These are phyloP conservation scores for Chaetomium fimeti DNA, from an alignment of 495 filamentous ascomycete species.

Conservation along the genomic window DNA sequence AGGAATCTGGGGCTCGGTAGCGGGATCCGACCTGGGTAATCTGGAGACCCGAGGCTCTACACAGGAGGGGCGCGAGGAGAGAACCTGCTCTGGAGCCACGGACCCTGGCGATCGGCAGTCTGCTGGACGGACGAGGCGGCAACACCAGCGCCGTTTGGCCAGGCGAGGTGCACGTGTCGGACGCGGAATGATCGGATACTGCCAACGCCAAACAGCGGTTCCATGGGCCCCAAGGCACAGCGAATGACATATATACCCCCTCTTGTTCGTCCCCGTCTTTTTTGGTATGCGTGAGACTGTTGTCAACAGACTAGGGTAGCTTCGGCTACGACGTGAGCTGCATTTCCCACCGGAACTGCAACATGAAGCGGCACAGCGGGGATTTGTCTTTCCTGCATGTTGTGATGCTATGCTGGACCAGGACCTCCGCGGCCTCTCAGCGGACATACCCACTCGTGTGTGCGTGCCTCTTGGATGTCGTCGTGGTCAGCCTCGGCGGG, in stretches of 20 bases:
- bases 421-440: too few relatives aligned
- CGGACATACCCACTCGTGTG: too few relatives aligned
- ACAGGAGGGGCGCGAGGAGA: not conserved
- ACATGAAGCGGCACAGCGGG: not conserved
- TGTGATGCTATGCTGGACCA: too few relatives aligned
- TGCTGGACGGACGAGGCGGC: not conserved
- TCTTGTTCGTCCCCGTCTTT: not conserved
- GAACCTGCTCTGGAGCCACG: not conserved
- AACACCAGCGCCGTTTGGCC: not conserved
- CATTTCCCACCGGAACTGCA: not conserved
- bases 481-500: slow-evolving; percentile 6
- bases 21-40: slow-evolving; percentile 19
- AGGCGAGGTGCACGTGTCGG: slow-evolving; percentile 2
- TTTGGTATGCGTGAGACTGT: slow-evolving; percentile 1
- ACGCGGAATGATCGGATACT: not conserved
- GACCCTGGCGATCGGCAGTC: not conserved
- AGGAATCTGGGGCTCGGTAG: slow-evolving; percentile 60
- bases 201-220: not conserved
- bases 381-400: too few relatives aligned
- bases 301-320: not conserved
- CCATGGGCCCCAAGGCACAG: not conserved
- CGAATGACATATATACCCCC: slow-evolving; percentile 2
- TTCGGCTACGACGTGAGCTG: not conserved
- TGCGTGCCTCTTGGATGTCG: not conserved
- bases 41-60: not conserved